phyloP scores from a whole-genome alignment of 2,329 filamentous ascomycete species.

The Dactylonectria estremocensis region DNA sequence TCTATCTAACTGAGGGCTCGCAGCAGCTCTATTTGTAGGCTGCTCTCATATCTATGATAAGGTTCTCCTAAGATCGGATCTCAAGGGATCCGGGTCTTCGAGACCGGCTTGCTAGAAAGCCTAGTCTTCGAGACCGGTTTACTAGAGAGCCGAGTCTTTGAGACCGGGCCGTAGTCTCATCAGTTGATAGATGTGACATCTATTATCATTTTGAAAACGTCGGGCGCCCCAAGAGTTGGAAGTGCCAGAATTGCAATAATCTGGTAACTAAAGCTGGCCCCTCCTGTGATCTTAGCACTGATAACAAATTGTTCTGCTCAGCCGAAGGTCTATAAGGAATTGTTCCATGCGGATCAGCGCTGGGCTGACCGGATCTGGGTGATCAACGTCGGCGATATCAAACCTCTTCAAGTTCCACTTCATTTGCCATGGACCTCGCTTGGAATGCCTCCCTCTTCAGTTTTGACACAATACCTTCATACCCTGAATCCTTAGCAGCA shows the following conservation, averaged over 20 bases:
- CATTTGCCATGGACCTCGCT: constrained; percentile 71
- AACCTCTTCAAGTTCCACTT: constrained; percentile 71
- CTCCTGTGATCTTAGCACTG: constrained; percentile 29
- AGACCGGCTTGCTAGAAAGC: no score
- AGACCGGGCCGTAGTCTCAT: no score
- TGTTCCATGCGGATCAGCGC: constrained; percentile 68
- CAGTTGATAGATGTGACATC: no score
- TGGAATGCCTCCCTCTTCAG: constrained; percentile 53
- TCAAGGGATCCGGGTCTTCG: no score
- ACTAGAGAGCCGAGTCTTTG: no score
- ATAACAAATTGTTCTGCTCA: background rate
- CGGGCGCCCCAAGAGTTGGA: constrained; percentile 53
- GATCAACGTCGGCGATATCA: constrained; percentile 76
- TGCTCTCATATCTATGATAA: no score
- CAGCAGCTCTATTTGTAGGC: no score
- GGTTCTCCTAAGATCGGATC: no score
- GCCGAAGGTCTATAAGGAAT: constrained; percentile 55
- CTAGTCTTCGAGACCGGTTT: no score
- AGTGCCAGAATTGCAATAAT: constrained; percentile 70
- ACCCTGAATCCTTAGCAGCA: constrained; percentile 30
- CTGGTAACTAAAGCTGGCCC: constrained; percentile 62
- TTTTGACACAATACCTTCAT: constrained; percentile 10
- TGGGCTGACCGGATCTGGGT: constrained; percentile 74
- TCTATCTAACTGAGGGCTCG: no score
- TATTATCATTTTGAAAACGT: constrained; percentile 66